Evolutionary conservation across 345 rosid genomes (phyloP).

Genomic region (Angophora floribunda): DNA sequence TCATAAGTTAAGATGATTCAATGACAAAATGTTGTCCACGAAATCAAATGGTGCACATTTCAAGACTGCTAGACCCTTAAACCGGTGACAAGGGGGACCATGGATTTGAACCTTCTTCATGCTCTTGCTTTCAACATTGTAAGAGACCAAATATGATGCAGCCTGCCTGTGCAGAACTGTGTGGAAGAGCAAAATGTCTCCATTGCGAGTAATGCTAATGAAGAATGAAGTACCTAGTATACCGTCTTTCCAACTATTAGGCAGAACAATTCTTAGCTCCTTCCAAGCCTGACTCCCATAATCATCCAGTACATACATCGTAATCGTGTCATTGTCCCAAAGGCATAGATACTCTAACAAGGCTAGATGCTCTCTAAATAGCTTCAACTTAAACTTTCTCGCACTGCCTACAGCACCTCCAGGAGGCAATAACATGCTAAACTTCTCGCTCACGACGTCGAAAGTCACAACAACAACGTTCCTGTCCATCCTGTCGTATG

Average conservation of each 20-base stretch:
- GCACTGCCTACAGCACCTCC: background rate
- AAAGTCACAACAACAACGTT: background rate
- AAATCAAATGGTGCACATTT: background rate
- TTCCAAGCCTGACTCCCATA: background rate
- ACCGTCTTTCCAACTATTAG: background rate
- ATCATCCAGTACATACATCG: background rate
- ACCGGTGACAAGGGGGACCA: background rate
- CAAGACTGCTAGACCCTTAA: background rate
- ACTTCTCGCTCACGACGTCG: background rate
- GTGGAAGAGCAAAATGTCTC: background rate
- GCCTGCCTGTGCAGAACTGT: accelerated
- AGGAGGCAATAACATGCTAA: background rate
- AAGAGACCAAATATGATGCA: background rate
- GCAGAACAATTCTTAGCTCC: background rate
- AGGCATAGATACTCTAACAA: background rate
- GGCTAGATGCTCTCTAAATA: background rate
- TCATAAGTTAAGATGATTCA: background rate
- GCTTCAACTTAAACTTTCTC: background rate
- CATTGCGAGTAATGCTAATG: background rate
- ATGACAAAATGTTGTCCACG: background rate
- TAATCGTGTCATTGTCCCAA: background rate
- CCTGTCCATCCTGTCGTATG: background rate
- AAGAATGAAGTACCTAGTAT: background rate
- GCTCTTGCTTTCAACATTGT: background rate
- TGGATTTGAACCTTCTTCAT: background rate